phyloP scores from a whole-genome alignment of 176 grass and related monocot genomes.

The Thalia dealbata region DNA sequence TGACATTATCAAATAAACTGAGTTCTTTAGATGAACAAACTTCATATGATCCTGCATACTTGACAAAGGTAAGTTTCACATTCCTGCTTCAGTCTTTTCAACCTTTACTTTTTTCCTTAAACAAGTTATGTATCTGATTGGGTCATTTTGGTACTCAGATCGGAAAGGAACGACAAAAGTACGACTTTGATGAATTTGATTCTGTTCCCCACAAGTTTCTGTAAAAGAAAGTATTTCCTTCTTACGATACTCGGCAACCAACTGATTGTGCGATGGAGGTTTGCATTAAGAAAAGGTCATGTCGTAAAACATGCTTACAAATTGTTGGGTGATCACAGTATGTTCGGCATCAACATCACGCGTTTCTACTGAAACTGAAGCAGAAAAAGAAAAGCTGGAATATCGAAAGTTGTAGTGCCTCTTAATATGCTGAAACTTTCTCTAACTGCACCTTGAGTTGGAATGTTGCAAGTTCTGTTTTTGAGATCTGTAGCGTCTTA shows the following conservation, averaged over 20 bases:
- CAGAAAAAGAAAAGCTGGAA: not conserved
- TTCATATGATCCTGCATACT: slow-evolving; percentile 73
- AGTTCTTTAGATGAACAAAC: slow-evolving; percentile 69
- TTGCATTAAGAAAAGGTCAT: too few relatives aligned
- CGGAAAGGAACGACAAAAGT: slow-evolving; percentile 59
- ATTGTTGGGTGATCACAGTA: not conserved
- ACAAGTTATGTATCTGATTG: not conserved
- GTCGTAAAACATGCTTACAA: not conserved
- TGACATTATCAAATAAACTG: slow-evolving; percentile 69
- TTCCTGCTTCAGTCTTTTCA: not conserved
- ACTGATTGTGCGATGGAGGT: too few relatives aligned
- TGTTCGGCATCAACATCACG: not conserved
- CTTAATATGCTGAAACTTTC: not conserved
- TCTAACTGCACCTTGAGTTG: too few relatives aligned
- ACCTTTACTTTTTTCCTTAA: not conserved
- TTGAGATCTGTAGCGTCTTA: too few relatives aligned
- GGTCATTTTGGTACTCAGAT: slow-evolving; percentile 36
- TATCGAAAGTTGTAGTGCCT: not conserved
- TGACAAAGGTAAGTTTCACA: slow-evolving; percentile 51
- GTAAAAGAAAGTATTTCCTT: slow-evolving; percentile 18
- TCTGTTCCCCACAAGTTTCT: slow-evolving; percentile 62
- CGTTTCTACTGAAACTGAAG: not conserved
- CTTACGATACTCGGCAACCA: not conserved
- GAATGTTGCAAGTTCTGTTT: too few relatives aligned
- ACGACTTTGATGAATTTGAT: slow-evolving; percentile 76